phyloP scores from a whole-genome alignment of 1,284 basidiomycete species.

The Heterobasidion parviporum region DNA sequence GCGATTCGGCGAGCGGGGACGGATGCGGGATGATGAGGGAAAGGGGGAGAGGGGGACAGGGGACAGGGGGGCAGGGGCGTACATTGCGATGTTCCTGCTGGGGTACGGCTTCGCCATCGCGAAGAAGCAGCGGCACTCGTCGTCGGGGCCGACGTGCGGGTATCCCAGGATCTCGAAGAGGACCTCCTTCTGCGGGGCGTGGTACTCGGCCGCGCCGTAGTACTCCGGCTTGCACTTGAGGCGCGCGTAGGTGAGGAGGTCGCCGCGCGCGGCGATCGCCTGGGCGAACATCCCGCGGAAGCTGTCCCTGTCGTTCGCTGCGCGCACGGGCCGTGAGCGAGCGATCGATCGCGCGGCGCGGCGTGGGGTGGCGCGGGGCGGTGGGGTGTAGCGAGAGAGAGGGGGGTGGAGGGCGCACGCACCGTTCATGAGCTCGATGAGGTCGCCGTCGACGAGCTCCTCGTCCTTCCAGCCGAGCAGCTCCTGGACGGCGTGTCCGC shows the following conservation, averaged over 20 bases:
- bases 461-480: constrained; percentile 69
- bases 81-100: constrained; percentile 65
- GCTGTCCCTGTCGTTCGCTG: constrained; percentile 52
- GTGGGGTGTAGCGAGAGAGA: neutral
- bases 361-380: neutral
- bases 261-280: constrained; percentile 35
- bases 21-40: neutral
- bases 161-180: constrained; percentile 71
- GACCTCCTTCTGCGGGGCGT: constrained; percentile 33
- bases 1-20: neutral
- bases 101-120: constrained; percentile 72
- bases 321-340: neutral
- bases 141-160: constrained; percentile 23
- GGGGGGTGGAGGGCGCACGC: constrained; percentile 15
- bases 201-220: constrained; percentile 12
- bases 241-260: constrained; percentile 56
- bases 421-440: constrained; percentile 63
- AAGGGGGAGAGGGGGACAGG: neutral
- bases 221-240: constrained; percentile 40
- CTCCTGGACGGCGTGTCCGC: constrained; percentile 59
- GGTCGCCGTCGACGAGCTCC: constrained; percentile 61
- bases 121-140: constrained; percentile 51
- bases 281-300: constrained; percentile 52
- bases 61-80: constrained; percentile 15
- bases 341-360: neutral